Evolutionary conservation across 2,329 filamentous ascomycete species (phyloP).

Genomic region (Graphiopsis chlorocephala): DNA sequence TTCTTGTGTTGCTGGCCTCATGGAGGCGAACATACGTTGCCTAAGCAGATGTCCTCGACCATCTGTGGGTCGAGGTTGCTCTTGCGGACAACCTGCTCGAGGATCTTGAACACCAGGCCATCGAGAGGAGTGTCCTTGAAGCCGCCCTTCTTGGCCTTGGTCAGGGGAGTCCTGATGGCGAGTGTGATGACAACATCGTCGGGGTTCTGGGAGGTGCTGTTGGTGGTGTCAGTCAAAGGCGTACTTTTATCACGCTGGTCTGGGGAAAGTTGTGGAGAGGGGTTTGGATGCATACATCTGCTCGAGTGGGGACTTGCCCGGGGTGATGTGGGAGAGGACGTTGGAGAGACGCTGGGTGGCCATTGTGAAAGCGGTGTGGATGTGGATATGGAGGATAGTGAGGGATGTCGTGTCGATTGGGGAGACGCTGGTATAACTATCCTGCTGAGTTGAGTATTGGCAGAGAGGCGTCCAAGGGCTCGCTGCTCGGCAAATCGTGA

Average conservation of each 20-base stretch:
- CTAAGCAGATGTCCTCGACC: constrained; percentile 73
- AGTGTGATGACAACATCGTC: constrained; percentile 97
- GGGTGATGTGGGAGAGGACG: constrained; percentile 81
- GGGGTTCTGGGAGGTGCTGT: constrained; percentile 69
- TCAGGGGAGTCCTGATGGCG: constrained; percentile 81
- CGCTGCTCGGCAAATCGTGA: constrained; percentile 4
- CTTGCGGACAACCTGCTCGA: constrained; percentile 58
- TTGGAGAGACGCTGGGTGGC: constrained; percentile 81
- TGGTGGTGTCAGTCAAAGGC: neutral
- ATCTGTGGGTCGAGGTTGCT: constrained; percentile 34
- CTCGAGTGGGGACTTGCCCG: constrained; percentile 64
- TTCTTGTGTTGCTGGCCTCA: constrained; percentile 75
- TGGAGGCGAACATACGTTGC: constrained; percentile 73
- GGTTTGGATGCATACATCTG: constrained; percentile 65
- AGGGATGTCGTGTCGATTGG: neutral
- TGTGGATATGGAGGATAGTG: constrained; percentile 1
- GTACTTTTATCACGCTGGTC: constrained; percentile 15
- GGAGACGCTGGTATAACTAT: neutral
- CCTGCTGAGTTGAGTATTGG: neutral
- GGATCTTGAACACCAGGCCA: constrained; percentile 75
- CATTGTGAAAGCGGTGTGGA: constrained; percentile 51
- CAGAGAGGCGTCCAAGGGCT: neutral
- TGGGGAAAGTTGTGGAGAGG: constrained; percentile 49
- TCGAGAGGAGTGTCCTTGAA: constrained; percentile 94
- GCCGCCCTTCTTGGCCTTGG: constrained; percentile 85